A percentile compares a stretch with the other conserved stretches of the same genome.
Conservation (phyloP, 306 rosid genomes). For the Oxytropis ochrocephala region DNA sequence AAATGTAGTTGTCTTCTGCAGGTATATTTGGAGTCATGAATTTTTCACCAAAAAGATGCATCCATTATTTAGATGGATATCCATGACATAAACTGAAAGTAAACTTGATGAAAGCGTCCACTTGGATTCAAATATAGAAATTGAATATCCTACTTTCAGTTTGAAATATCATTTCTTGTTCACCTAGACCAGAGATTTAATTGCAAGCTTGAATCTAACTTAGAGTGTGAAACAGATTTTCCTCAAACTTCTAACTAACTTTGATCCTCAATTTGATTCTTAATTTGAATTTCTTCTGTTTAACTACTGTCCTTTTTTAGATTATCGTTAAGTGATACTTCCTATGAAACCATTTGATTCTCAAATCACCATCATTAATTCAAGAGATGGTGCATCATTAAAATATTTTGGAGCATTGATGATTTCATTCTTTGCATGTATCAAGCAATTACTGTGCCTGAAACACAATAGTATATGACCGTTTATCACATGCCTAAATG, state of each 20-base stretch:
- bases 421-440: slow-evolving; percentile 6
- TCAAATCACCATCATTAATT: background rate
- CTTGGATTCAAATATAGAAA: background rate
- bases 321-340: background rate
- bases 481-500: background rate
- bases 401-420: background rate
- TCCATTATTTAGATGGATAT: slow-evolving; percentile 10
- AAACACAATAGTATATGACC: background rate
- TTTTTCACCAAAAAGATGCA: background rate
- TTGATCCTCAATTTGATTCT: background rate
- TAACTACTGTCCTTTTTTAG: background rate
- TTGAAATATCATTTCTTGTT: slow-evolving; percentile 2
- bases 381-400: background rate
- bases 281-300: background rate
- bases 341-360: background rate
- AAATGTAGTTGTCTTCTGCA: slow-evolving; percentile 71
- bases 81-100: slow-evolving; percentile 5
- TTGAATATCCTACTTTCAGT: background rate
- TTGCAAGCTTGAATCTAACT: background rate
- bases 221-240: background rate
- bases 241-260: background rate
- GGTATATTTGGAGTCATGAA: slow-evolving; percentile 33
- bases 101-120: background rate
- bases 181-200: background rate
- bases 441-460: background rate